These are phyloP conservation scores for Kuraishia molischiana DNA, from an alignment of 805 yeast genomes.

Conservation along the genomic window DNA sequence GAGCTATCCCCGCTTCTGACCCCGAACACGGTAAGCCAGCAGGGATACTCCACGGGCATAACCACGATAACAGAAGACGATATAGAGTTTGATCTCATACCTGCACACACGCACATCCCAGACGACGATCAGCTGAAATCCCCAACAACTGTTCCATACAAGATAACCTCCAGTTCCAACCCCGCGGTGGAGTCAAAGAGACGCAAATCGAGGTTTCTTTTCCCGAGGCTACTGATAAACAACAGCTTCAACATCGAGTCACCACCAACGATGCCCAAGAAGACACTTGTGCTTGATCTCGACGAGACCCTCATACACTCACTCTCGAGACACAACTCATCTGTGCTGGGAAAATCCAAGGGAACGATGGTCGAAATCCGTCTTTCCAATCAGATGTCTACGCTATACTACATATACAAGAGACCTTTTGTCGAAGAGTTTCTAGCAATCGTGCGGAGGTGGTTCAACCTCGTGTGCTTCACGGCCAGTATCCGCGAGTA, in stretches of 20 bases:
- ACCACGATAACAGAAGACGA: conserved; percentile 23
- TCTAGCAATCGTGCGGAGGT: conserved; percentile 62
- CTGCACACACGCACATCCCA: conserved; percentile 4
- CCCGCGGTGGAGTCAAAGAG: conserved; percentile 3
- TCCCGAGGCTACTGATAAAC: conserved; percentile 23
- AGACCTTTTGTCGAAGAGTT: conserved; percentile 89
- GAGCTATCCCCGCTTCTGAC: neutral
- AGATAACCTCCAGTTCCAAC: neutral
- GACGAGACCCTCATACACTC: conserved; percentile 96
- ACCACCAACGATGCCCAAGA: conserved; percentile 26
- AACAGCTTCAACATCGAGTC: conserved; percentile 15
- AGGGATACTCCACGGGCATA: conserved; percentile 6
- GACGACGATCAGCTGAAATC: conserved; percentile 23
- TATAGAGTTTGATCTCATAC: conserved; percentile 19
- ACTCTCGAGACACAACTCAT: conserved; percentile 50
- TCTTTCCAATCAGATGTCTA: conserved; percentile 54
- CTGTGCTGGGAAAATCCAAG: conserved; percentile 30
- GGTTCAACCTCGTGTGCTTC: conserved; percentile 87
- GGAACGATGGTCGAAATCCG: conserved; percentile 78
- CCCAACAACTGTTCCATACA: conserved; percentile 12
- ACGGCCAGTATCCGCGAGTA: conserved; percentile 93
- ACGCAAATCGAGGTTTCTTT: conserved; percentile 14
- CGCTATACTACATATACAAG: conserved; percentile 83
- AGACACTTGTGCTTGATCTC: conserved; percentile 76
- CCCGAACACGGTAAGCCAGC: neutral